Conservation (phyloP, 2,329 filamentous ascomycete genomes). For the Xylaria sp. region DNA sequence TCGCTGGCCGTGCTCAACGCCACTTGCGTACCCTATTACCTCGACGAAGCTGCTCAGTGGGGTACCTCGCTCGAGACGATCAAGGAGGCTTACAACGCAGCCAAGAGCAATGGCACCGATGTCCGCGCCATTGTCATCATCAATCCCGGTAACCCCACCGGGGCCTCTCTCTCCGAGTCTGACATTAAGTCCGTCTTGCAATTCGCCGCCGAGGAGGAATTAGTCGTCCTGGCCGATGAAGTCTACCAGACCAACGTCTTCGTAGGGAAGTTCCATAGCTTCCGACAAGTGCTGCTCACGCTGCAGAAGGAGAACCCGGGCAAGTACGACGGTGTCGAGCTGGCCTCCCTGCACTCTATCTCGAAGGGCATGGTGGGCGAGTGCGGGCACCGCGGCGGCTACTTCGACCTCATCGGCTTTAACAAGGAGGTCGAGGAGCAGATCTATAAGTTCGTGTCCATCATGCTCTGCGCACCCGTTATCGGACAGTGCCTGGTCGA, state of each 20-base stretch:
- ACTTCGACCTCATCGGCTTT: constrained; percentile 96
- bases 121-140: constrained; percentile 95
- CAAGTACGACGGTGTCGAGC: constrained; percentile 85
- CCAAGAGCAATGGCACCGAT: constrained; percentile 80
- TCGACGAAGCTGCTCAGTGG: constrained; percentile 89
- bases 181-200: constrained; percentile 89
- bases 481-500: constrained; percentile 96
- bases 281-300: constrained; percentile 87
- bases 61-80: constrained; percentile 87
- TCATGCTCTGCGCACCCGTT: constrained; percentile 95
- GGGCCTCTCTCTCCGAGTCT: constrained; percentile 80
- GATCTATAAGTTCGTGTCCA: constrained; percentile 99
- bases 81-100: constrained; percentile 76
- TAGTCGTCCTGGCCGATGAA: constrained; percentile 94
- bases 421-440: constrained; percentile 85
- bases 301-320: constrained; percentile 80
- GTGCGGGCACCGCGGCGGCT: constrained; percentile 96
- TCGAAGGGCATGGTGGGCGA: constrained; percentile 99
- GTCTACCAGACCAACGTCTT: constrained; percentile 99
- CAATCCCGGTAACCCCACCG: constrained; percentile 98
- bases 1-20: constrained; percentile 88
- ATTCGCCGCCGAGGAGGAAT: constrained; percentile 83
- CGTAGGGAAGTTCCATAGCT: constrained; percentile 90
- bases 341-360: constrained; percentile 90
- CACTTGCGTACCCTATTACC: constrained; percentile 89